Evolutionary conservation across 164 flowering plant genomes (phyloP).

Genomic region (Annona squamosa): DNA sequence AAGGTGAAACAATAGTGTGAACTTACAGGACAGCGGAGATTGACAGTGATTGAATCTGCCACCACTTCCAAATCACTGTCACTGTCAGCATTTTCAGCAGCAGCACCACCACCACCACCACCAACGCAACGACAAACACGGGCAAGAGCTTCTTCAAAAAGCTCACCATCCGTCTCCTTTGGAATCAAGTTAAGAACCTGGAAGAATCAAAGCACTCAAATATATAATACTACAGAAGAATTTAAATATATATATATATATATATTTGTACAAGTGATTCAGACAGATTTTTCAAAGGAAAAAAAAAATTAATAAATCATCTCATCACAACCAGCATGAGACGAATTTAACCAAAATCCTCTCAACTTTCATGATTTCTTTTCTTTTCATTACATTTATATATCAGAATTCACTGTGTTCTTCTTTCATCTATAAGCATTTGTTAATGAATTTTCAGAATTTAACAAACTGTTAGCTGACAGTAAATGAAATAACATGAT

Average conservation of each 20-base stretch:
- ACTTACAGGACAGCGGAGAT: constrained; percentile 97
- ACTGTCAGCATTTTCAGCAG: constrained; percentile 75
- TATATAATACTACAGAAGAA: neutral
- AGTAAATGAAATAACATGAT: no score
- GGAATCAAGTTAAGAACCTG: constrained; percentile 79
- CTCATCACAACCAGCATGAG: no score
- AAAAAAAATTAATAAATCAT: neutral
- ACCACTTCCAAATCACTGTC: constrained; percentile 96
- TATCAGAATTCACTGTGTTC: no score
- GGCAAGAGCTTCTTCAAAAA: constrained; percentile 84
- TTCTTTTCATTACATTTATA: no score
- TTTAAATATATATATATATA: neutral
- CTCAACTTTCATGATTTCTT: no score
- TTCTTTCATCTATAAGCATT: no score
- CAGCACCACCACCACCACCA: constrained; percentile 90
- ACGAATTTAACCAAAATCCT: no score
- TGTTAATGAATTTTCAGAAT: no score
- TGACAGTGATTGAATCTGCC: constrained; percentile 66
- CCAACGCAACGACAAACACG: constrained; percentile 90
- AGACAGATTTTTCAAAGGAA: neutral
- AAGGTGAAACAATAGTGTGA: neutral
- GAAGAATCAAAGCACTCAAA: neutral
- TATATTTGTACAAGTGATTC: neutral
- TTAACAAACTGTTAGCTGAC: no score
- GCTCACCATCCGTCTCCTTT: constrained; percentile 73